Evolutionary conservation across 2,329 filamentous ascomycete genomes (phyloP).

Genomic region (Nannizzia gypsea): DNA sequence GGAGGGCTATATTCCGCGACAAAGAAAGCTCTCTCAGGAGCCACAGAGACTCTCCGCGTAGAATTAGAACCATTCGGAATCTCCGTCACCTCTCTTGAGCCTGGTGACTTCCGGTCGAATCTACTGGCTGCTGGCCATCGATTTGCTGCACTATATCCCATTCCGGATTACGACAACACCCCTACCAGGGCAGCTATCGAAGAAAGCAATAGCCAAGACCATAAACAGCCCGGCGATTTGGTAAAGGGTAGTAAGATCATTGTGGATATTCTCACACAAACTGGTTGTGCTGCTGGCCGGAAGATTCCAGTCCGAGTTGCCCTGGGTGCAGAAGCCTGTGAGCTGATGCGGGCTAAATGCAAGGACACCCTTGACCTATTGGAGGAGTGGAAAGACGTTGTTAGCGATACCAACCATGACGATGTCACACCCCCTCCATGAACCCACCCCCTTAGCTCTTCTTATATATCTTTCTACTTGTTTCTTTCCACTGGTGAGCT

Average conservation of each 20-base stretch:
- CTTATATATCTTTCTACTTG: neutral
- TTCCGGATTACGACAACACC: slow-evolving; percentile 15
- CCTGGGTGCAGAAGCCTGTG: slow-evolving; percentile 44
- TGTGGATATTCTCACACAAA: slow-evolving; percentile 45
- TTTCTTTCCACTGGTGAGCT: neutral
- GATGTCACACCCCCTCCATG: slow-evolving; percentile 5
- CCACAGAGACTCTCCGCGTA: slow-evolving; percentile 15
- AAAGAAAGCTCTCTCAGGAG: slow-evolving; percentile 24
- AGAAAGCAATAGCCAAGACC: slow-evolving; percentile 28
- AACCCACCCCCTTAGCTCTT: neutral
- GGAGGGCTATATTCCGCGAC: slow-evolving; percentile 26
- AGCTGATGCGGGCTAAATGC: slow-evolving; percentile 35
- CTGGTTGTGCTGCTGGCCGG: slow-evolving; percentile 38
- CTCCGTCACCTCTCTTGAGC: slow-evolving; percentile 13
- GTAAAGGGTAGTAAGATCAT: slow-evolving; percentile 42
- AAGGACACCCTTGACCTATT: slow-evolving; percentile 33
- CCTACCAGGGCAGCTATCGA: slow-evolving; percentile 6
- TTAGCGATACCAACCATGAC: slow-evolving; percentile 24
- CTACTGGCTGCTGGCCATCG: slow-evolving; percentile 12
- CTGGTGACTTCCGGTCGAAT: slow-evolving; percentile 16
- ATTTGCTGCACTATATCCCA: slow-evolving; percentile 8
- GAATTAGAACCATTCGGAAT: slow-evolving; percentile 15
- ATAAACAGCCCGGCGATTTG: slow-evolving; percentile 46
- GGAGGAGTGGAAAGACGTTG: slow-evolving; percentile 40
- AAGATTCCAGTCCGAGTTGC: slow-evolving; percentile 43